Evolutionary conservation across 495 filamentous ascomycete species (phyloP), one percentile per base, ranked within the genome.

Genomic region (Penicillium taxi): DNA sequence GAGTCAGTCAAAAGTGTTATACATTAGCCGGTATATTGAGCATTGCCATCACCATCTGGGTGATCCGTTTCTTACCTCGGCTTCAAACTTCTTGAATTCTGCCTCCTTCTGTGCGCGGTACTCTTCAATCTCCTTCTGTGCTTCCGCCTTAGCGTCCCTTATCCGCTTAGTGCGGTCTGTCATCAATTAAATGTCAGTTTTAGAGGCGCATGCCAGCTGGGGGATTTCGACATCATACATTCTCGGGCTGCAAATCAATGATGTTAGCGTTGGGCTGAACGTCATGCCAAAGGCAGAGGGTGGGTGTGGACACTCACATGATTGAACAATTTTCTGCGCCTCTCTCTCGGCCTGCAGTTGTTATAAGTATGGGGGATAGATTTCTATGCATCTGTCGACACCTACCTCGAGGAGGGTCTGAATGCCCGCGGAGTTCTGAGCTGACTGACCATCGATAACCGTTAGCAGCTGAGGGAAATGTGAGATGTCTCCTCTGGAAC

Each of bases 351-450:
- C 88, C 91, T 96, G 55, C 19, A 34, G 14, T 29, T 15, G 24
- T 8, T 9, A 39, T 67, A 39, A 75, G 66, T 52, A 39, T 37
- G 8, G 16, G 22, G 5, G 28, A 8, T n/a, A 21, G 12, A 13
- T 4, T 14, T 6, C 9, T 25, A 15, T 12, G 15, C 12, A 27
- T 18, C 16, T 18, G 41, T 48, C 32, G 52, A 37, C 35, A 64
- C 84, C 50, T 84, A 98, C 91, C 73, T 98, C 93, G 64, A 98
- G 88, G 43, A 98, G 81, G 56, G 89, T 96, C 68, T 94, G 88
- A 60, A 98, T 98, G 59, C 91, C 91, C 52, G 83, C 80, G 51
- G 90, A 95, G 72, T 96, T 96, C 74, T 96, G 93, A 50, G 89
- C 93, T 53, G 91, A 91, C 91, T 96, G 44, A 45, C 32, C 39